Evolutionary conservation across 495 filamentous ascomycete genomes (phyloP), one percentile per base, ranked within the genome.

Genomic region (Podospora fimiseda): DNA sequence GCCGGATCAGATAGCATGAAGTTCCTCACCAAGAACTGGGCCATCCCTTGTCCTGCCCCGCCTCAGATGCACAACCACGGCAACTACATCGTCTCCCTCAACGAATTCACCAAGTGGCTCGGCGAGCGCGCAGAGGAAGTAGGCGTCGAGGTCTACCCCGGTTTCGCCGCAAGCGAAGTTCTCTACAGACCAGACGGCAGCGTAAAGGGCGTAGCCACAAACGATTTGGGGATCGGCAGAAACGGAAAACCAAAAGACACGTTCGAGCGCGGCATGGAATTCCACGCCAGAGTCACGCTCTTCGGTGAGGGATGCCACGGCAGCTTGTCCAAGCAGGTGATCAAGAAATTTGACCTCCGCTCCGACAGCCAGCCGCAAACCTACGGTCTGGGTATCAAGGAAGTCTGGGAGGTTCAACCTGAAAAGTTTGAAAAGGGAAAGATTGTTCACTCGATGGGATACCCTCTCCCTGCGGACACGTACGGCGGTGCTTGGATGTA

Each of bases 401-500:
- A 99, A 63, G 86, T 99, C 3, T 99, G 93, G 93, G 93, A 99
- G 69, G 80, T 99, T 15, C 79, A 86, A 63, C 91, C 94, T 0
- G 89, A 91, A 62, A 97, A 96, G 68, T 96, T 96, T 72, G 74
- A 81, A 27, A 84, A 87, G 55, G 93, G 93, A 41, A 79, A 94
- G 67, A 79, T 96, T 42, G 77, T 80, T 8, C 94, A 99, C 73
- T 89, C 90, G 3, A 83, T 99, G 85, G 93, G 93, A 13, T 97
- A 95, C 63, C 93, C 93, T 13, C 70, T 99, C 23, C 84, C 91
- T 7, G 76, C 70, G 61, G 86, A 96, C 66, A 95, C 90, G 3
- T 99, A 99, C 57, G 93, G 93, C 58, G 93, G 93, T 59, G 89
- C 87, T 37, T 99, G 87, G 87, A 89, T 99, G 84, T 99, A 99